Conservation (phyloP, 768 basidiomycete genomes). For the Leccinum uliginosum region DNA sequence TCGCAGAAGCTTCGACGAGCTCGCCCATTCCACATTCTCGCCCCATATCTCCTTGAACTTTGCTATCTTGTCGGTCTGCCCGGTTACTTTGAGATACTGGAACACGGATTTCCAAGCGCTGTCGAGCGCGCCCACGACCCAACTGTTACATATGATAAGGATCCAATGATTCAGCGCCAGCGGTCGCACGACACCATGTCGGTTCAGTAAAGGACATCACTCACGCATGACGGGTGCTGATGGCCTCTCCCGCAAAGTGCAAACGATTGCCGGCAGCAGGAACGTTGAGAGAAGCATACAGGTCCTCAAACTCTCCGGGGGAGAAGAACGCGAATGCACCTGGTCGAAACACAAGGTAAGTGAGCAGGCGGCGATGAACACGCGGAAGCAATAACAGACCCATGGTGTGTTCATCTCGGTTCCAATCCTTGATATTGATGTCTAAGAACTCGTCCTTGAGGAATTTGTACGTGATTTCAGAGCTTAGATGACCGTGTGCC, state of each 20-base stretch:
- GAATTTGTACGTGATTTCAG: slow-evolving; percentile 14
- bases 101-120: slow-evolving; percentile 34
- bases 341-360: slow-evolving; percentile 7
- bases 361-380: not conserved
- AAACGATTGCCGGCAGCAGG: slow-evolving; percentile 25
- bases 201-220: slow-evolving; percentile 13
- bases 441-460: slow-evolving; percentile 21
- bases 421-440: slow-evolving; percentile 33
- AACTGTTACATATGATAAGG: slow-evolving; percentile 16
- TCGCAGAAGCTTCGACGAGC: not conserved
- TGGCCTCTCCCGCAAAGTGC: slow-evolving; percentile 16
- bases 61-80: slow-evolving; percentile 2
- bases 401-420: slow-evolving; percentile 27
- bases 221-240: slow-evolving; percentile 15
- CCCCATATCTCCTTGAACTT: slow-evolving; percentile 30
- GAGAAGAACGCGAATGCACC: slow-evolving; percentile 40
- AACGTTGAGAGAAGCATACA: slow-evolving; percentile 29
- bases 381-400: slow-evolving; percentile 20
- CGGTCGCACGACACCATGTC: not conserved
- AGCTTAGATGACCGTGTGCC: slow-evolving; percentile 9
- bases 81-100: slow-evolving; percentile 17
- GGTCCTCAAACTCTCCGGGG: slow-evolving; percentile 34
- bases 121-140: slow-evolving; percentile 39
- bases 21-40: slow-evolving; percentile 27
- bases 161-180: not conserved